Evolutionary conservation across 2,329 filamentous ascomycete genomes (phyloP), one percentile per base, ranked within the genome.

Genomic region (Trichoderma polysporum): DNA sequence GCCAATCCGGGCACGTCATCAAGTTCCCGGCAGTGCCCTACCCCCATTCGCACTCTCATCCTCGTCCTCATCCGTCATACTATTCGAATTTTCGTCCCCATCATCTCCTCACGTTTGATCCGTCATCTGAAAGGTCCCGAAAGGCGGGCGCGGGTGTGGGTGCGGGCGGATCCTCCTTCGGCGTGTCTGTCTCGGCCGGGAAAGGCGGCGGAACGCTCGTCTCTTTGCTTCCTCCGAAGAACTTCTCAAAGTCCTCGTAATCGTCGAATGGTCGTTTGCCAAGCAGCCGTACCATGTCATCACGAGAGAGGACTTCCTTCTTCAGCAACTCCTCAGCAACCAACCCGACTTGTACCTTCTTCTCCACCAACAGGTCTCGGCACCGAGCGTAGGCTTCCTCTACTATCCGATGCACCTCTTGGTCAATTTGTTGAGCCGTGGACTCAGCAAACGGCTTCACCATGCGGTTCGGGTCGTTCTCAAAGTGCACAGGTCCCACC

Each of bases 371-470:
- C 29, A 99, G 86, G 53, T 92, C 88, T 75, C 88, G 89, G 84
- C 95, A 99, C 79, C 95, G 90, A 79, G 91, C 88, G 84, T 99
- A 97, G 1, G 95, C 95, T 76, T 95, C 88, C 70, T 96, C 92
- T 63, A 99, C 89, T 73, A 99, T 97, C 63, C 92, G 88, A 71
- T 92, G 90, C 69, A 99, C 94, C 81, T 99, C 95, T 49, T 85
- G 81, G 76, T 99, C 95, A 77, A 99, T 99, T 71, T 90, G 90
- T 77, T 93, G 91, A 19, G 94, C 95, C 2, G 95, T 99, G 62
- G 93, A 85, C 82, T 99, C 95, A 25, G 93, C 94, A 81, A 98
- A 99, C 0, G 95, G 95, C 83, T 99, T 99, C 77, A 94, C 90
- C 68, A 97, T 81, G 75, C 92, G 89, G 77, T 92, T 91, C 70